Conservation (phyloP, 2,329 filamentous ascomycete genomes). For the Diaporthe caulivora region DNA sequence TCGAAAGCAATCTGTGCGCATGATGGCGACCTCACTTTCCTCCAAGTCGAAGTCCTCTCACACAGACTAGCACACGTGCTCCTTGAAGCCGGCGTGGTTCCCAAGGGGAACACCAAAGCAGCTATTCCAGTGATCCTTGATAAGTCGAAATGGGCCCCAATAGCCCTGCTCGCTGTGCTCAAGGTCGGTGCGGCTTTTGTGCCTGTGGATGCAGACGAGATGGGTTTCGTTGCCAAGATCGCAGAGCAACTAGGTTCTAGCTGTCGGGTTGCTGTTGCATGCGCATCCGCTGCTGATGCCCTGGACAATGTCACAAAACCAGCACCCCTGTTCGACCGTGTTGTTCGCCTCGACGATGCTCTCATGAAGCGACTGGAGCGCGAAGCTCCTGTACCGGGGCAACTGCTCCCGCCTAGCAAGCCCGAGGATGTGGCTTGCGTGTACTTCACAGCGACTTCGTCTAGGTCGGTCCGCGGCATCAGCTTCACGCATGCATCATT, state of each 20-base stretch:
- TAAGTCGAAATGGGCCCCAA: slow-evolving; percentile 76
- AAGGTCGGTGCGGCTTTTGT: slow-evolving; percentile 66
- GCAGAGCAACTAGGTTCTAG: slow-evolving; percentile 39
- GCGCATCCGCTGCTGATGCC: slow-evolving; percentile 36
- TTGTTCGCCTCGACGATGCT: slow-evolving; percentile 36
- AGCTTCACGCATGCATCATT: slow-evolving; percentile 72
- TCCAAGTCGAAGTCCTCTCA: slow-evolving; percentile 53
- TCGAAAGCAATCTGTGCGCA: slow-evolving; percentile 57
- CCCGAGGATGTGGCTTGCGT: slow-evolving; percentile 69
- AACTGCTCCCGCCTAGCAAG: slow-evolving; percentile 44
- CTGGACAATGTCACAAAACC: slow-evolving; percentile 15
- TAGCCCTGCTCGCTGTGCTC: slow-evolving; percentile 77
- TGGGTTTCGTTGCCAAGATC: slow-evolving; percentile 47
- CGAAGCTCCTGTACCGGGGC: slow-evolving; percentile 38
- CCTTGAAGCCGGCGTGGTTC: slow-evolving; percentile 60
- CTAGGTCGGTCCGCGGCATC: slow-evolving; percentile 69
- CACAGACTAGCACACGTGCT: slow-evolving; percentile 59
- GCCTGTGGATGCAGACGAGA: slow-evolving; percentile 60
- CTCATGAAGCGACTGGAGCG: slow-evolving; percentile 38
- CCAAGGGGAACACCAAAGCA: slow-evolving; percentile 53
- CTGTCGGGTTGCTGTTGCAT: slow-evolving; percentile 36
- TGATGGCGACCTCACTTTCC: slow-evolving; percentile 59
- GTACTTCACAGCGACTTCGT: slow-evolving; percentile 70
- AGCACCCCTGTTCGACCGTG: slow-evolving; percentile 35
- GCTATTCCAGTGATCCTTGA: slow-evolving; percentile 77